phyloP scores from a whole-genome alignment of 1,139 yeast genomes.

The Meyerozyma athensensis region DNA sequence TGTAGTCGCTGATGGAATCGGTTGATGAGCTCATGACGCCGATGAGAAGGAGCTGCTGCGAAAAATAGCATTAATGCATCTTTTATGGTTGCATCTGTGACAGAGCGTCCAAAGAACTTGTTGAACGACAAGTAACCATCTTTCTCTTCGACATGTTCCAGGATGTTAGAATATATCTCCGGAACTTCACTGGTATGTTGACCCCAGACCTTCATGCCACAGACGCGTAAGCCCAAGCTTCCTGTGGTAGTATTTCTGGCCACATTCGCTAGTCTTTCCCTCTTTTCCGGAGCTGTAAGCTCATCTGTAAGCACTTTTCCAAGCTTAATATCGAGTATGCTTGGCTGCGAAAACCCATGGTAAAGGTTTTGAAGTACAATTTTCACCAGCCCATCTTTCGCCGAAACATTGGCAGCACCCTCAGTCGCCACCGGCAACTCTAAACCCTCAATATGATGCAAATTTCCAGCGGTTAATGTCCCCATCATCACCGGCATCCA shows the following conservation, averaged over 20 bases:
- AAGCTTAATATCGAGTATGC: slow-evolving; percentile 76
- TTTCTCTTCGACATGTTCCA: slow-evolving; percentile 17
- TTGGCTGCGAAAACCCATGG: slow-evolving; percentile 59
- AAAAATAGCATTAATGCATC: slow-evolving; percentile 54
- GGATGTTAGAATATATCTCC: slow-evolving; percentile 5
- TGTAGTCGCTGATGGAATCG: slow-evolving; percentile 55
- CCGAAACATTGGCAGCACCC: neutral
- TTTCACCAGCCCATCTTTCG: slow-evolving; percentile 17
- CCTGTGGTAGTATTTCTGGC: slow-evolving; percentile 78
- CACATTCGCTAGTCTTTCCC: slow-evolving; percentile 55
- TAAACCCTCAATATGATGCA: neutral
- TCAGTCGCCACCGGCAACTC: neutral
- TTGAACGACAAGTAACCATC: slow-evolving; percentile 47
- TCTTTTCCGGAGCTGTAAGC: slow-evolving; percentile 54
- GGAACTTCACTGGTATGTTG: slow-evolving; percentile 8
- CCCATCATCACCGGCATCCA: slow-evolving; percentile 52
- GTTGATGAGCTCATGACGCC: slow-evolving; percentile 20
- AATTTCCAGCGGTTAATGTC: slow-evolving; percentile 28
- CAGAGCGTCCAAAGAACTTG: slow-evolving; percentile 66
- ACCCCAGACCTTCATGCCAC: slow-evolving; percentile 70
- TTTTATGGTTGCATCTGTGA: slow-evolving; percentile 39
- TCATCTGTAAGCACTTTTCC: slow-evolving; percentile 60
- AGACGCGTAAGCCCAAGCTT: slow-evolving; percentile 63
- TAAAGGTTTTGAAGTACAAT: slow-evolving; percentile 75
- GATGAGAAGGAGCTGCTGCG: slow-evolving; percentile 11